These are phyloP conservation scores for Fusarium penzigii DNA, from an alignment of 2,329 filamentous ascomycete genomes.

Conservation along the genomic window DNA sequence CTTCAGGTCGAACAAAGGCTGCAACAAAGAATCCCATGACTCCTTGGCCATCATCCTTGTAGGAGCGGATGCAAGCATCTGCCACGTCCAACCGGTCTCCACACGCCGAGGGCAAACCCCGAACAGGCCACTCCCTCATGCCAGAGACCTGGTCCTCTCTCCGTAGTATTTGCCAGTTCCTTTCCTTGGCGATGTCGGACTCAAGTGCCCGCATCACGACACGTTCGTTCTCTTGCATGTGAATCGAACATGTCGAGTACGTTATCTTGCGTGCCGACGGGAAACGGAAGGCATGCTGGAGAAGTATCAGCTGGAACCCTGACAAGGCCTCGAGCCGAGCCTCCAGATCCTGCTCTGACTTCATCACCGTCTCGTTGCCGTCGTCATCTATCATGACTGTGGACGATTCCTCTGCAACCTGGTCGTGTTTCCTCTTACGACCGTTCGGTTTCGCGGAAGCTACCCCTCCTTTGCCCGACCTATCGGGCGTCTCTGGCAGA, in stretches of 20 bases:
- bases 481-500: constrained; percentile 46
- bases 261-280: constrained; percentile 74
- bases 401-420: constrained; percentile 32
- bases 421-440: constrained; percentile 50
- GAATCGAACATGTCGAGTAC: constrained; percentile 92
- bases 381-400: constrained; percentile 57
- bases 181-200: constrained; percentile 63
- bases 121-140: constrained; percentile 72
- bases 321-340: constrained; percentile 73
- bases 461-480: constrained; percentile 14
- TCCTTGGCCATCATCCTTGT: constrained; percentile 77
- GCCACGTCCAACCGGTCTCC: constrained; percentile 55
- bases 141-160: constrained; percentile 75
- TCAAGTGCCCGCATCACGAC: constrained; percentile 74
- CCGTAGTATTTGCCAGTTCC: constrained; percentile 77
- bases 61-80: constrained; percentile 78
- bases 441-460: constrained; percentile 22
- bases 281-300: constrained; percentile 84
- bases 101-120: constrained; percentile 55
- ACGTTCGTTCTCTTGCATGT: constrained; percentile 84
- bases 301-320: constrained; percentile 76
- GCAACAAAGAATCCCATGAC: constrained; percentile 96
- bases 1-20: constrained; percentile 63
- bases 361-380: constrained; percentile 53
- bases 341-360: constrained; percentile 57